Evolutionary conservation across 805 yeast species (phyloP).

Genomic region (Candida ulmi): DNA sequence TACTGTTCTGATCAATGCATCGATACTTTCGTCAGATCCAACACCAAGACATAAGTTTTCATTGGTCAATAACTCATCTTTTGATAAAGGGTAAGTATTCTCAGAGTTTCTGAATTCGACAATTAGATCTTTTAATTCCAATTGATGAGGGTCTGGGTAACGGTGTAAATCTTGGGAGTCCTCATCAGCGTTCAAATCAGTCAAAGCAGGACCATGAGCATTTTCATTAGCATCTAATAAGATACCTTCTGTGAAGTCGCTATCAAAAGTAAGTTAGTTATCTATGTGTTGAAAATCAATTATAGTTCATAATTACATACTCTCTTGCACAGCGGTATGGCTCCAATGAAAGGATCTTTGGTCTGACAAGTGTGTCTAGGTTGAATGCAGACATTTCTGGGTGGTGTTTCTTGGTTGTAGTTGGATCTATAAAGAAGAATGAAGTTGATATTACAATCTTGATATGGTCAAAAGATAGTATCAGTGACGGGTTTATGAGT

Average conservation of each 20-base stretch:
- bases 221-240: constrained; percentile 95
- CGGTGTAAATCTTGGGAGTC: constrained; percentile 61
- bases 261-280: constrained; percentile 6
- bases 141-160: constrained; percentile 96
- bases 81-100: constrained; percentile 20
- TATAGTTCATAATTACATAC: constrained; percentile 19
- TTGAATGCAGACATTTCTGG: constrained; percentile 45
- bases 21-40: constrained; percentile 96
- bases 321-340: constrained; percentile 98
- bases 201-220: constrained; percentile 81
- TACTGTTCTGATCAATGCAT: constrained; percentile 76
- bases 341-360: constrained; percentile 74
- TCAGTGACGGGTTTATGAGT: no score
- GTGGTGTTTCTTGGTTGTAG: no score
- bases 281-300: neutral
- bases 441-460: no score
- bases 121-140: constrained; percentile 64
- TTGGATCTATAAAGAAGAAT: no score
- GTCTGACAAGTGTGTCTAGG: constrained; percentile 61
- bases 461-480: no score
- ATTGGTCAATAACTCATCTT: constrained; percentile 35
- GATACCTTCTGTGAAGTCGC: constrained; percentile 82
- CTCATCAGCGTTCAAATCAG: constrained; percentile 39
- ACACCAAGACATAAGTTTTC: constrained; percentile 88
- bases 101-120: constrained; percentile 64